Evolutionary conservation across 768 basidiomycete genomes (phyloP).

Genomic region (Boletus reticulatus): DNA sequence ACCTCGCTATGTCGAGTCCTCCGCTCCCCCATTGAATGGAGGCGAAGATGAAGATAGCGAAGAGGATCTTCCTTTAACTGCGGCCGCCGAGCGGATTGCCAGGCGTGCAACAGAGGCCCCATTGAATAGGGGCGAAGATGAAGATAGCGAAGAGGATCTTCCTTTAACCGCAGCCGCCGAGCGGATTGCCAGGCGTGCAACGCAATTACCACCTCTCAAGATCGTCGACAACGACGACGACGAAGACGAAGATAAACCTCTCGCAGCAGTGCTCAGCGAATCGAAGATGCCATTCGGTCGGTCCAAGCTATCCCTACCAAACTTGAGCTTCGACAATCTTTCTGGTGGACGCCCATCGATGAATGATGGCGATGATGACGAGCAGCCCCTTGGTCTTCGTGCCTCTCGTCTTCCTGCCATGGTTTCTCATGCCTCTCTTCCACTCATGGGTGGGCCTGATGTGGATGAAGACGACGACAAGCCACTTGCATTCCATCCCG

Average conservation of each 20-base stretch:
- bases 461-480: slow-evolving; percentile 64
- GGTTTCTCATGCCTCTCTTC: slow-evolving; percentile 24
- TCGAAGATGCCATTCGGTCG: slow-evolving; percentile 42
- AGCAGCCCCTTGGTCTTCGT: slow-evolving; percentile 69
- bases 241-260: slow-evolving; percentile 54
- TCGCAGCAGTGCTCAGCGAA: slow-evolving; percentile 57
- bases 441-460: slow-evolving; percentile 38
- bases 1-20: slow-evolving; percentile 38
- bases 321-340: slow-evolving; percentile 41
- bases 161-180: slow-evolving; percentile 67
- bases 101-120: slow-evolving; percentile 19
- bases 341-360: slow-evolving; percentile 10
- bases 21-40: background rate
- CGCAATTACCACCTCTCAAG: slow-evolving; percentile 22
- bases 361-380: slow-evolving; percentile 61
- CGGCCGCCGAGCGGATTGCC: slow-evolving; percentile 54
- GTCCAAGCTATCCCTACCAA: slow-evolving; percentile 42
- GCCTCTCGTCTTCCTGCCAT: slow-evolving; percentile 44
- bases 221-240: slow-evolving; percentile 48
- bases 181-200: slow-evolving; percentile 49
- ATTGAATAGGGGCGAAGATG: slow-evolving; percentile 26
- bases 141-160: slow-evolving; percentile 77
- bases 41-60: slow-evolving; percentile 57
- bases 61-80: slow-evolving; percentile 76
- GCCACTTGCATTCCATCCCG: slow-evolving; percentile 72